Evolutionary conservation across 768 basidiomycete species (phyloP).

Genomic region (Suillus spraguei): DNA sequence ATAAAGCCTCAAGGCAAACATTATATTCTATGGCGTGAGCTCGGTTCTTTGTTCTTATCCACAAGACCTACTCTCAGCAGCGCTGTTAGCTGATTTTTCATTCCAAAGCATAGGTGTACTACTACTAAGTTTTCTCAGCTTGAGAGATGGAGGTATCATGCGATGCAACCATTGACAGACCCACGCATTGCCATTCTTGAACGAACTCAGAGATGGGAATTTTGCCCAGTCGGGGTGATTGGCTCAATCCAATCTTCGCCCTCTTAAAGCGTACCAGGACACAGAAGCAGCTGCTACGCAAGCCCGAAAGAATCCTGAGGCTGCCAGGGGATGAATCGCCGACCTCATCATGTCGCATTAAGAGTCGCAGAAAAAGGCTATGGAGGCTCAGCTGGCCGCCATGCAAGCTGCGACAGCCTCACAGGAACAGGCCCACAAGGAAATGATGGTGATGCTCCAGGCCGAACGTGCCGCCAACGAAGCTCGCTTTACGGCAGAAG

Average conservation of each 20-base stretch:
- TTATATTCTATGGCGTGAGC: too few species aligned
- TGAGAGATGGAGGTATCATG: neutral
- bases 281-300: slow-evolving; percentile 6
- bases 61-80: neutral
- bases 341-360: neutral
- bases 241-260: neutral
- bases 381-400: neutral
- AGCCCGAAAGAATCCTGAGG: neutral
- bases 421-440: neutral
- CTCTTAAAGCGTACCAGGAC: neutral
- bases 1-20: too few species aligned
- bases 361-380: neutral
- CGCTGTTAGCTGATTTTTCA: neutral
- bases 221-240: neutral
- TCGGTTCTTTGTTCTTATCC: too few species aligned
- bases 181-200: neutral
- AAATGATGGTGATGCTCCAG: neutral
- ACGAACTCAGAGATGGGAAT: neutral
- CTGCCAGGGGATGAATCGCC: neutral
- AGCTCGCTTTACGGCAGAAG: slow-evolving; percentile 13
- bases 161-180: neutral
- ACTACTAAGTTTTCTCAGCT: neutral
- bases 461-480: slow-evolving; percentile 6
- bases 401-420: neutral
- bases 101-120: neutral